Conservation (phyloP, 169 alveolate species). For the Amoebophrya sp. region DNA sequence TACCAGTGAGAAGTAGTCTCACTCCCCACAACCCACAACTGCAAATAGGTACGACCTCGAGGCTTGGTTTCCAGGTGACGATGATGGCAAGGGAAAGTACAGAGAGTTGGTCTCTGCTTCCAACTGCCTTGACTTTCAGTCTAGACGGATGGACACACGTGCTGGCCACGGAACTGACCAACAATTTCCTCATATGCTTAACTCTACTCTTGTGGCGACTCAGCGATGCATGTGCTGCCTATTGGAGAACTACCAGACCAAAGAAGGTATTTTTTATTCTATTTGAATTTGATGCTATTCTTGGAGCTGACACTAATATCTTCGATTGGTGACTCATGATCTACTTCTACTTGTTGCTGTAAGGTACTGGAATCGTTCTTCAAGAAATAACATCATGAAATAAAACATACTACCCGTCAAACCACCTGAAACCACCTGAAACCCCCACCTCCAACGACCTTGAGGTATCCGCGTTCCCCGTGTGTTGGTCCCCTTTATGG, state of each 20-base stretch:
- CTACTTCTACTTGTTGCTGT: no score
- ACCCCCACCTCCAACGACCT: no score
- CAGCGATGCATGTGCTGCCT: constrained; percentile 76
- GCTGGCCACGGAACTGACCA: constrained; percentile 32
- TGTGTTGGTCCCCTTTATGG: constrained; percentile 53
- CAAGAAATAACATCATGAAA: no score
- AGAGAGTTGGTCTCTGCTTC: constrained; percentile 96
- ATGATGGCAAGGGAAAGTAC: constrained; percentile 67
- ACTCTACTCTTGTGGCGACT: constrained; percentile 96
- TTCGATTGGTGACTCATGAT: not conserved
- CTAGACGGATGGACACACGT: constrained; percentile 49
- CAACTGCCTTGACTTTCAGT: constrained; percentile 96
- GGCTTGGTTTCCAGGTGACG: constrained; percentile 98
- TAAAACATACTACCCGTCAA: no score
- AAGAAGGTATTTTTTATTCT: not conserved
- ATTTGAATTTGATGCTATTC: not conserved
- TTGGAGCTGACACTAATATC: not conserved
- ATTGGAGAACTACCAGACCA: constrained; percentile 51
- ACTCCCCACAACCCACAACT: no score
- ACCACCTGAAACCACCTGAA: no score
- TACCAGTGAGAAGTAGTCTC: no score
- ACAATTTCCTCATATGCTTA: constrained; percentile 82
- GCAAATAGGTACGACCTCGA: constrained; percentile 86
- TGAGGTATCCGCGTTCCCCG: constrained; percentile 52
- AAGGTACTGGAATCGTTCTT: no score